These are phyloP conservation scores for Phytopythium delawarense DNA, from an alignment of 352 stramenopile genomes.

Conservation along the genomic window DNA sequence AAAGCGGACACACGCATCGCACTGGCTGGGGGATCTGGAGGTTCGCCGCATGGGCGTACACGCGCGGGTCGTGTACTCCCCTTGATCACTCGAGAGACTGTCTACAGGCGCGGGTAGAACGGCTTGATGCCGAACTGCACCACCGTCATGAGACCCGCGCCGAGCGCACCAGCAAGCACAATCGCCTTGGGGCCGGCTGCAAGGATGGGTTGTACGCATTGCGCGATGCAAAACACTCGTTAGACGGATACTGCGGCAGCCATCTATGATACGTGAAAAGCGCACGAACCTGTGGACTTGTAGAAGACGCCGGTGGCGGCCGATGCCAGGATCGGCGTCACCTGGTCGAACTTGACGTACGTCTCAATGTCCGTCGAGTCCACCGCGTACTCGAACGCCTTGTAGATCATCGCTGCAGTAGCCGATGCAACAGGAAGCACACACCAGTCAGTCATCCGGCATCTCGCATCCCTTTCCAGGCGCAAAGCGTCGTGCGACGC, in stretches of 20 bases:
- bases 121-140: slow-evolving; percentile 86
- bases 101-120: slow-evolving; percentile 78
- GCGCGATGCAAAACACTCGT: background rate
- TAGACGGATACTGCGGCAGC: background rate
- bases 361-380: slow-evolving; percentile 81
- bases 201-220: background rate
- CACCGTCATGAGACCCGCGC: slow-evolving; percentile 76
- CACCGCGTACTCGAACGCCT: slow-evolving; percentile 76
- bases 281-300: slow-evolving; percentile 60
- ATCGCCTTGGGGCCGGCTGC: slow-evolving; percentile 73
- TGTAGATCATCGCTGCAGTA: slow-evolving; percentile 78
- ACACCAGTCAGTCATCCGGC: slow-evolving; percentile 8
- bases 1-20: slow-evolving; percentile 1
- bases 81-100: background rate
- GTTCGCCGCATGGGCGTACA: background rate
- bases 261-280: background rate
- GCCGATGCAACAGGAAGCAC: slow-evolving; percentile 10
- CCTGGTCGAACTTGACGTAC: slow-evolving; percentile 79
- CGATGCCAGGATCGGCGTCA: slow-evolving; percentile 79
- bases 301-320: slow-evolving; percentile 82
- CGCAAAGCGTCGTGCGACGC: slow-evolving; percentile 11
- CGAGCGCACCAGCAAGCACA: slow-evolving; percentile 74
- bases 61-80: background rate
- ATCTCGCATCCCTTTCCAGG: slow-evolving; percentile 1
- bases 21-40: background rate